Conservation (phyloP, 139 green algal species). For the Tetratostichococcus sp. region DNA sequence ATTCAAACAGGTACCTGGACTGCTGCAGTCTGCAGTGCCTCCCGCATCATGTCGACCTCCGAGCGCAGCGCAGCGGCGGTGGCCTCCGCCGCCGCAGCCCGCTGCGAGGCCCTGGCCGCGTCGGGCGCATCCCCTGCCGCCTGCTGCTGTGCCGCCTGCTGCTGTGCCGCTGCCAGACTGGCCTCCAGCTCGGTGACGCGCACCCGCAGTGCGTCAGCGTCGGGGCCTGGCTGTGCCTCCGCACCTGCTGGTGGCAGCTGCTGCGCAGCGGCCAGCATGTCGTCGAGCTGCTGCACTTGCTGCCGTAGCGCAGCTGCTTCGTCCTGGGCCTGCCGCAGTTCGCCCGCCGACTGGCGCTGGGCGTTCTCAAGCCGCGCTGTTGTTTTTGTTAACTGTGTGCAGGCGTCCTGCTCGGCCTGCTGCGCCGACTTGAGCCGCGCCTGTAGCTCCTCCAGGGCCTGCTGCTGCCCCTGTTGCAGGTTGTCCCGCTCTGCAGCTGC, state of each 20-base stretch:
- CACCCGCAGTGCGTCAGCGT: not conserved
- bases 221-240: not conserved
- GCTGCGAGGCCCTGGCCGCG: not conserved
- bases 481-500: not conserved
- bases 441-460: not conserved
- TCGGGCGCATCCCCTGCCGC: not conserved
- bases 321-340: not conserved
- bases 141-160: not conserved
- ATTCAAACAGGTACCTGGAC: too few species aligned
- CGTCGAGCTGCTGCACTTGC: not conserved
- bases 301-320: not conserved
- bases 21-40: not conserved
- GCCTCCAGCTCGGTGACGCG: not conserved
- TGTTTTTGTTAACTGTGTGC: slow-evolving; percentile 7
- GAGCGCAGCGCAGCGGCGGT: not conserved
- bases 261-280: not conserved
- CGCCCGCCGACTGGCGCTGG: slow-evolving; percentile 1
- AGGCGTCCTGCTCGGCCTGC: too few species aligned
- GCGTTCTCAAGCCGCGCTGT: slow-evolving; percentile 1
- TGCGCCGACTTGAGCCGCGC: too few species aligned
- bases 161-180: not conserved
- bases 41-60: not conserved
- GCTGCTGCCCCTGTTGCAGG: not conserved
- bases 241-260: not conserved
- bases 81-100: not conserved